A percentile compares a stretch with the other conserved stretches of the same genome.
Evolutionary conservation across 768 basidiomycete genomes (phyloP).

Genomic region (Termitomyces sp.): DNA sequence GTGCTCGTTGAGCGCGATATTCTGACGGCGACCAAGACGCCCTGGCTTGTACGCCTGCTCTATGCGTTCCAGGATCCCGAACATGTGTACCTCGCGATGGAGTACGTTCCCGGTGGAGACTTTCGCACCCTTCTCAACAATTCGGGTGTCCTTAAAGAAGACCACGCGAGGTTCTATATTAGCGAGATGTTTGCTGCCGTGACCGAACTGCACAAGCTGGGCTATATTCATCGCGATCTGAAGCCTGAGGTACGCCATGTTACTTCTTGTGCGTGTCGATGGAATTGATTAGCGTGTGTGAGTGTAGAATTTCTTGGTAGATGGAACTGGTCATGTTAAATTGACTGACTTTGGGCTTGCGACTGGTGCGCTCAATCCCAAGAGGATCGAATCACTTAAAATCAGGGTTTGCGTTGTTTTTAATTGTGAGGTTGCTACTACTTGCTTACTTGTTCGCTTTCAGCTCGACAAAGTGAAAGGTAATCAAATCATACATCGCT

Average conservation of each 20-base stretch:
- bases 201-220: conserved; percentile 92
- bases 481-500: conserved; percentile 82
- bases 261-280: not conserved
- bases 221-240: conserved; percentile 96
- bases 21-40: conserved; percentile 93
- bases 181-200: conserved; percentile 97
- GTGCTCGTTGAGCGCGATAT: conserved; percentile 98
- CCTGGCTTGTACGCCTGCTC: conserved; percentile 91
- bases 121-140: conserved; percentile 98
- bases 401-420: conserved; percentile 58
- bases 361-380: conserved; percentile 93
- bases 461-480: conserved; percentile 97
- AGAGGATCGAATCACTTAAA: conserved; percentile 90
- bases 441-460: not conserved
- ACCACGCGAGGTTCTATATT: conserved; percentile 96
- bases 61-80: conserved; percentile 96
- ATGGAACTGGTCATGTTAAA: conserved; percentile 94
- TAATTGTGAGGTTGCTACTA: not conserved
- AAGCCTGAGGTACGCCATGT: conserved; percentile 80
- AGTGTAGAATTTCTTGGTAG: conserved; percentile 90
- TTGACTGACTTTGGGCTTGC: conserved; percentile 97
- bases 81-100: conserved; percentile 96
- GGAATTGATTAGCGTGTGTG: not conserved
- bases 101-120: conserved; percentile 98
- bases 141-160: conserved; percentile 95